Conservation (phyloP, 257 asterid species). For the Solanum lignicaule region DNA sequence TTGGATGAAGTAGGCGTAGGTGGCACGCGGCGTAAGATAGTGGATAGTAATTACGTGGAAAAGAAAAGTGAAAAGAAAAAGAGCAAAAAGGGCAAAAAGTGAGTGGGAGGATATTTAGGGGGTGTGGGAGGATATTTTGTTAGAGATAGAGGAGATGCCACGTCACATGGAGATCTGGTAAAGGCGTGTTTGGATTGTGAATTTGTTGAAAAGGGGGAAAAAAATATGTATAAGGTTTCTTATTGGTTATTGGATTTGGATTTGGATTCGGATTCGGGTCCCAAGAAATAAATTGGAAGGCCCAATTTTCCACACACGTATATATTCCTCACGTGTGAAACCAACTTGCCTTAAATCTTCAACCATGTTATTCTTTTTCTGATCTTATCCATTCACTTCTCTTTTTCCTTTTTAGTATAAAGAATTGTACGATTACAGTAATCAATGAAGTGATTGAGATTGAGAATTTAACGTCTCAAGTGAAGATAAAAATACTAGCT, state of each 20-base stretch:
- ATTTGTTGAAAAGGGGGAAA: background rate
- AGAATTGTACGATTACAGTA: background rate
- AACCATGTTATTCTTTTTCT: background rate
- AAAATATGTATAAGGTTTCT: background rate
- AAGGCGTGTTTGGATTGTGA: background rate
- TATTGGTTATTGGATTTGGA: background rate
- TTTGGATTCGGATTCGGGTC: background rate
- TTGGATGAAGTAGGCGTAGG: background rate
- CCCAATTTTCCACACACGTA: background rate
- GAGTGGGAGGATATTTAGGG: background rate
- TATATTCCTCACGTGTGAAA: background rate
- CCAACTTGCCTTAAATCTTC: background rate
- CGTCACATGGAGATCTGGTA: conserved; percentile 19
- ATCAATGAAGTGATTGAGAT: background rate
- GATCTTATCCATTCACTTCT: background rate
- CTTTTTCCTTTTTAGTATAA: background rate
- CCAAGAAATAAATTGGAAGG: background rate
- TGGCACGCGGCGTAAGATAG: conserved; percentile 8
- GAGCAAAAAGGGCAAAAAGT: background rate
- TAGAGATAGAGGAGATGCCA: conserved; percentile 40
- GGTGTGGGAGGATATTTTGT: conserved; percentile 7
- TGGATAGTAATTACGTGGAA: conserved; percentile 18
- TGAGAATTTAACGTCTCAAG: background rate
- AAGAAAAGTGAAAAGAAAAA: background rate
- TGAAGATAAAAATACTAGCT: background rate